Conservation (phyloP, 2,329 filamentous ascomycete genomes). For the Aspergillus texensis region DNA sequence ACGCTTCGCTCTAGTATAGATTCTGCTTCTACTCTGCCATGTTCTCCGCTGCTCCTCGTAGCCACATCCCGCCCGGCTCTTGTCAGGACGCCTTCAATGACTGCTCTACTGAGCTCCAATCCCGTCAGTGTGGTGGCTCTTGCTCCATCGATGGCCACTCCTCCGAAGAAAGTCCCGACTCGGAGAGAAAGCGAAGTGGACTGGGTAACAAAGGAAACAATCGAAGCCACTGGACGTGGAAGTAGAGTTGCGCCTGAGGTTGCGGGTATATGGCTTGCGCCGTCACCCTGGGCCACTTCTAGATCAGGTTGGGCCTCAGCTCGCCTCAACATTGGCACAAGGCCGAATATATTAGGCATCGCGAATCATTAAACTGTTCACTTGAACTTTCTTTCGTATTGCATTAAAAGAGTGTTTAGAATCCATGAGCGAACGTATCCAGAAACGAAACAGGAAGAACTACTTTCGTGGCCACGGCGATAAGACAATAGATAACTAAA, state of each 20-base stretch:
- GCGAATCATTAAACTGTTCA: conserved; percentile 13
- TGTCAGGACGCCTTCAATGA: conserved; percentile 48
- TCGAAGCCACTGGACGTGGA: conserved; percentile 46
- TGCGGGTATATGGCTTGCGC: conserved; percentile 28
- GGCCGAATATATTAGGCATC: conserved; percentile 24
- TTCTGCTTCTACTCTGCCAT: conserved; percentile 46
- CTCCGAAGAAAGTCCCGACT: conserved; percentile 47
- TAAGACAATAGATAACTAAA: neutral
- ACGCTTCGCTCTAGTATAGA: conserved; percentile 50
- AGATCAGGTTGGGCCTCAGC: conserved; percentile 11
- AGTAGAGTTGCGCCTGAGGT: conserved; percentile 43
- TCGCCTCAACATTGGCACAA: conserved; percentile 17
- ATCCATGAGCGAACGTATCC: conserved; percentile 9
- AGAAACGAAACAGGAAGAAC: neutral
- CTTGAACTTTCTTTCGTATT: conserved; percentile 2
- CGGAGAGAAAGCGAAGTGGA: conserved; percentile 49
- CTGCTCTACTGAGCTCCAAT: conserved; percentile 47
- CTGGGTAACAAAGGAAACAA: conserved; percentile 48
- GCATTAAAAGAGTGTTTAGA: neutral
- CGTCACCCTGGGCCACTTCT: conserved; percentile 8
- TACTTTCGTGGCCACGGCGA: neutral
- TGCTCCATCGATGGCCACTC: conserved; percentile 47
- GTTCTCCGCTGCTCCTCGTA: conserved; percentile 50
- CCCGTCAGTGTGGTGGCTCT: conserved; percentile 49
- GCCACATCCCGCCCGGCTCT: conserved; percentile 49